Conservation (phyloP, 176 grass and related monocot species). For the Aegilops tauschii region DNA sequence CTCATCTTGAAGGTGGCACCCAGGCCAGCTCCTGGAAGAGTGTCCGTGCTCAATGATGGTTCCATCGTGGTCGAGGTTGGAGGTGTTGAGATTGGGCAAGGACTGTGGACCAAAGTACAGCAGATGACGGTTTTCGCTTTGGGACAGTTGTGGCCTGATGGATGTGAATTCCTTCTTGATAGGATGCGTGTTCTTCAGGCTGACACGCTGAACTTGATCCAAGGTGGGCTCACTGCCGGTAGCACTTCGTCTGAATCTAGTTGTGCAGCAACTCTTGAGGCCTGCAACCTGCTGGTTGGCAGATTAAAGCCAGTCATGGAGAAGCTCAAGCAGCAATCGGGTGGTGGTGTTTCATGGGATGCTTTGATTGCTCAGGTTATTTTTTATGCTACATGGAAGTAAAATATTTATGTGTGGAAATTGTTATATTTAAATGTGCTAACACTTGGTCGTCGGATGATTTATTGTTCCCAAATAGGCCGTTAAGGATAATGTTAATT, state of each 20-base stretch:
- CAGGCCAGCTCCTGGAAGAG: conserved; percentile 33
- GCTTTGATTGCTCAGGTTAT: conserved; percentile 51
- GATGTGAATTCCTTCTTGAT: conserved; percentile 50
- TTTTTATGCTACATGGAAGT: background rate
- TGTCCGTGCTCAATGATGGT: conserved; percentile 56
- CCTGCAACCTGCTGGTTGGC: conserved; percentile 49
- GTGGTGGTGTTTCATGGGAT: conserved; percentile 31
- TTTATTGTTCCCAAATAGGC: conserved; percentile 32
- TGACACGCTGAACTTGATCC: conserved; percentile 65
- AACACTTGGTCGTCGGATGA: background rate
- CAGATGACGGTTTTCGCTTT: conserved; percentile 53
- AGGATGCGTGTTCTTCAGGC: conserved; percentile 60
- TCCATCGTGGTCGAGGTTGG: conserved; percentile 70
- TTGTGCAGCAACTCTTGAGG: conserved; percentile 53
- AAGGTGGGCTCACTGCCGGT: conserved; percentile 51
- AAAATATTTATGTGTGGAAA: background rate
- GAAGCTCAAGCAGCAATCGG: conserved; percentile 19
- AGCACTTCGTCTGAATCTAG: conserved; percentile 69
- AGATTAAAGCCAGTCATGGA: conserved; percentile 56
- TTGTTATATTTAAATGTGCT: background rate
- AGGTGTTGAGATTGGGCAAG: conserved; percentile 65
- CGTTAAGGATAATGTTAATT: conserved; percentile 36
- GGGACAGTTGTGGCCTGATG: conserved; percentile 50
- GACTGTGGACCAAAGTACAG: conserved; percentile 58
- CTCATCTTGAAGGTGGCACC: conserved; percentile 23